Percentiles rank a stretch among this genome's conserved stretches.
These are phyloP conservation scores for Chlorociboria aeruginascens DNA, from an alignment of 495 filamentous ascomycete species.

Conservation along the genomic window DNA sequence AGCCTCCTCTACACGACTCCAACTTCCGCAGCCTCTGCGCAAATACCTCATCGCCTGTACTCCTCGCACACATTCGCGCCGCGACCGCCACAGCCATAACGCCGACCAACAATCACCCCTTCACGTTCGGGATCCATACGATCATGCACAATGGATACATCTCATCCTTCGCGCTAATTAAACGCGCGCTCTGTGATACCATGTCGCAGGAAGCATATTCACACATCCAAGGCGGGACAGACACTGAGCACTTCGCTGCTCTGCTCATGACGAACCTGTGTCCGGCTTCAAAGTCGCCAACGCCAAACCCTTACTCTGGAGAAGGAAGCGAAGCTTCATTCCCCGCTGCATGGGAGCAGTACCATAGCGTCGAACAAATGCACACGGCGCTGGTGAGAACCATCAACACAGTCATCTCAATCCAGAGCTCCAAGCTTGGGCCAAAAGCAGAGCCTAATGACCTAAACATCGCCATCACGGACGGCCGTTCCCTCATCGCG, in stretches of 20 bases:
- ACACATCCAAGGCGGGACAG: conserved; percentile 34
- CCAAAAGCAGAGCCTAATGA: conserved; percentile 25
- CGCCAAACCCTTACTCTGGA: not conserved
- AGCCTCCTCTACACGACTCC: conserved; percentile 33
- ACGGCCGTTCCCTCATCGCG: conserved; percentile 29
- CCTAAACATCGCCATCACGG: conserved; percentile 30
- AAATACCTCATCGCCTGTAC: conserved; percentile 28
- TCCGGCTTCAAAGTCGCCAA: conserved; percentile 6
- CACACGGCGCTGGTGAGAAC: conserved; percentile 27
- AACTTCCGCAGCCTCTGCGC: conserved; percentile 33
- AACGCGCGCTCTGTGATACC: conserved; percentile 25
- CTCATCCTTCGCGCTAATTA: conserved; percentile 28
- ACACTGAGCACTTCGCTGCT: conserved; percentile 38
- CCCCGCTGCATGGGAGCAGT: conserved; percentile 25
- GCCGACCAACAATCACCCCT: conserved; percentile 37
- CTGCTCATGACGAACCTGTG: conserved; percentile 37
- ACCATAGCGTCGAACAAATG: conserved; percentile 28
- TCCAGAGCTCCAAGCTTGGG: conserved; percentile 28
- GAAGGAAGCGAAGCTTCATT: not conserved
- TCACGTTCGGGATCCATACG: conserved; percentile 34
- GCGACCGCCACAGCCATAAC: conserved; percentile 29
- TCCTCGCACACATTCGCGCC: conserved; percentile 36
- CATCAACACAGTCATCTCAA: conserved; percentile 26
- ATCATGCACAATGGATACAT: conserved; percentile 42
- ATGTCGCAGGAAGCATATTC: conserved; percentile 31